Base-by-base conservation (phyloP, 257 asterid species). In the Coffea canephora region DNA sequence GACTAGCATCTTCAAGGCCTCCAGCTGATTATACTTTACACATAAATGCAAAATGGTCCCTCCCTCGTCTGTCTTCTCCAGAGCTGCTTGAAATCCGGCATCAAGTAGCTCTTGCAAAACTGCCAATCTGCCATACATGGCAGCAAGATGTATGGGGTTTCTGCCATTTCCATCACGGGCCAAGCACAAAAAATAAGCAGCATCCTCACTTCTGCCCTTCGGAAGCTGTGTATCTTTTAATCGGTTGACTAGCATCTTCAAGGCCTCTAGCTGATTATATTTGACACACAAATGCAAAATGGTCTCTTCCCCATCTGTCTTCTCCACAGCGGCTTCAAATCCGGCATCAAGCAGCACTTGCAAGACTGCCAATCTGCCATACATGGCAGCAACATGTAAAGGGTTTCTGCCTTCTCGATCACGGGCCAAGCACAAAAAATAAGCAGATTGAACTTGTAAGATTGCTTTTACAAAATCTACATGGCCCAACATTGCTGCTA, bases 251-350 rank as follows among this genome's bases (percentile, higher is more conserved):
- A 90, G 46, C 8, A 77, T 10, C 85, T 77, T 77, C 83, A 90
- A 27, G 6, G 81, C 79, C 57, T 71, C 88, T 9, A 50, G 73
- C 74, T 73, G 75, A 23, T 46, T 49, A 31, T 64, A 74, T 48
- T 86, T 84, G 13, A 90, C 90, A 31, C 91, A 90, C 48, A 88
- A 79, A 69, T 90, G 92, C 19, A 90, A 77, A 19, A 84, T 27
- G 0, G 75, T 87, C 12, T 77, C 82, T 0, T 78, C 39, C 0
- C 80, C 39, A 8, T 82, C 82, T 3, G 65, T 75, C 39, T 14
- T 76, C 76, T 74, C 74, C 3, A 78, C 78, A 36, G 85, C 91
- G 11, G 86, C 88, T 1, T 59, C 67, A 2, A 84, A 71, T 36
- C 36, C 69, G 36, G 10, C 50, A 8, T 0, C 19, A 61, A 86